These are phyloP conservation scores for Plantago elongata DNA, from an alignment of 257 asterid species.

Conservation along the genomic window DNA sequence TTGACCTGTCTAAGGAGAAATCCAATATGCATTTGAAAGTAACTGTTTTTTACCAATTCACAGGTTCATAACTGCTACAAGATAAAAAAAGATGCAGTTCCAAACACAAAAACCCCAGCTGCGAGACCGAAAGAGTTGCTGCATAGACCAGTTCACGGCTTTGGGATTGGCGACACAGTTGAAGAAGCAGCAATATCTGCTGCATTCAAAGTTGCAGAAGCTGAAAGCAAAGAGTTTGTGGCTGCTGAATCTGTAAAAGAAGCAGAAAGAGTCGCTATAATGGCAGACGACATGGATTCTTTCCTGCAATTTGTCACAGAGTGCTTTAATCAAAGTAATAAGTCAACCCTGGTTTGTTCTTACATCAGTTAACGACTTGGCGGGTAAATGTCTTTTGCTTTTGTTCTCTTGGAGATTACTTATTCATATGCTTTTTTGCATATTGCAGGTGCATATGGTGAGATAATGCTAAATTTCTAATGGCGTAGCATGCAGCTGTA, in stretches of 20 bases:
- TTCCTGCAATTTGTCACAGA: constrained; percentile 55
- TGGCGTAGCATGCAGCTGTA: too few species aligned
- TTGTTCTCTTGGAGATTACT: too few species aligned
- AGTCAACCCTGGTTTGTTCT: too few species aligned
- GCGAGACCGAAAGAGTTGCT: constrained; percentile 36
- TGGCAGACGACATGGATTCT: constrained; percentile 71
- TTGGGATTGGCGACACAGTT: constrained; percentile 48
- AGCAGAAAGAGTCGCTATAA: constrained; percentile 58
- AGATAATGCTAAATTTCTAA: too few species aligned
- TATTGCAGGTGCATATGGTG: too few species aligned
- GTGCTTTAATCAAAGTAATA: constrained; percentile 56
- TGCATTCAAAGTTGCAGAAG: constrained; percentile 62
- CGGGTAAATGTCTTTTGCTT: too few species aligned
- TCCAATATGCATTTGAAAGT: too few species aligned
- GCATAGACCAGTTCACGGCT: constrained; percentile 38
- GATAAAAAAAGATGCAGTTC: constrained; percentile 39
- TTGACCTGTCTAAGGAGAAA: too few species aligned
- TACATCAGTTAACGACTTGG: too few species aligned
- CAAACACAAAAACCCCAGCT: constrained; percentile 24
- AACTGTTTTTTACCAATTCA: neutral
- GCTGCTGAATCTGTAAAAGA: constrained; percentile 79
- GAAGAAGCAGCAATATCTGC: constrained; percentile 57
- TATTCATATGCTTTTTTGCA: too few species aligned
- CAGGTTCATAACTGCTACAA: constrained; percentile 61
- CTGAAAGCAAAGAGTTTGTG: constrained; percentile 71